Evolutionary conservation across 2,329 filamentous ascomycete genomes (phyloP).

Genomic region (Verticillium tricorpus): DNA sequence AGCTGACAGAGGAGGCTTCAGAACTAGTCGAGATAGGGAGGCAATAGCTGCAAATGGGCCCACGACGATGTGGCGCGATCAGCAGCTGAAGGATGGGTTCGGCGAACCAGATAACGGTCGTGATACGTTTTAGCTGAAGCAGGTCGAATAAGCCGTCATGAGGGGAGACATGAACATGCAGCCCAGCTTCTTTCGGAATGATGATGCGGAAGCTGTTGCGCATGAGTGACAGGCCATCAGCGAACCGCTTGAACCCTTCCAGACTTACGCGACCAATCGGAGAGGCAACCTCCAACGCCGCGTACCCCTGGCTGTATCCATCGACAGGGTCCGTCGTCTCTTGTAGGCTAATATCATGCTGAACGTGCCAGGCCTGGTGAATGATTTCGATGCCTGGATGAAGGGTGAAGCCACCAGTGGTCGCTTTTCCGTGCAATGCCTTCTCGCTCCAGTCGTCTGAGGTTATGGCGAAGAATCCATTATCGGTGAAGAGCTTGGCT

Average conservation of each 20-base stretch:
- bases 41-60: neutral
- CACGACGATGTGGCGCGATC: neutral
- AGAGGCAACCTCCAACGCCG: conserved; percentile 5
- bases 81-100: conserved; percentile 3
- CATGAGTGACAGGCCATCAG: neutral
- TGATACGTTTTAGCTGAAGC: conserved; percentile 2
- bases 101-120: neutral
- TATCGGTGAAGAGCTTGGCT: neutral
- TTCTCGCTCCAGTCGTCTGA: neutral
- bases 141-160: conserved; percentile 2
- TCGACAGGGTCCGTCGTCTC: neutral
- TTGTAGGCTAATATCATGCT: conserved; percentile 2
- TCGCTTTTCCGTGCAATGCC: neutral
- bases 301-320: conserved; percentile 4
- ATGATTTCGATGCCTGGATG: neutral
- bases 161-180: conserved; percentile 8
- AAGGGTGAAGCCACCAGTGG: neutral
- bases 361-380: conserved; percentile 4
- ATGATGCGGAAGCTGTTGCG: conserved; percentile 2
- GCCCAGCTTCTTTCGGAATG: neutral
- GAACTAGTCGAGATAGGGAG: neutral
- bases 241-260: neutral
- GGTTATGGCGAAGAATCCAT: neutral
- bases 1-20: neutral
- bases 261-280: conserved; percentile 1